phyloP scores from a whole-genome alignment of 176 grass and related monocot species.

The Oryza brachyantha region DNA sequence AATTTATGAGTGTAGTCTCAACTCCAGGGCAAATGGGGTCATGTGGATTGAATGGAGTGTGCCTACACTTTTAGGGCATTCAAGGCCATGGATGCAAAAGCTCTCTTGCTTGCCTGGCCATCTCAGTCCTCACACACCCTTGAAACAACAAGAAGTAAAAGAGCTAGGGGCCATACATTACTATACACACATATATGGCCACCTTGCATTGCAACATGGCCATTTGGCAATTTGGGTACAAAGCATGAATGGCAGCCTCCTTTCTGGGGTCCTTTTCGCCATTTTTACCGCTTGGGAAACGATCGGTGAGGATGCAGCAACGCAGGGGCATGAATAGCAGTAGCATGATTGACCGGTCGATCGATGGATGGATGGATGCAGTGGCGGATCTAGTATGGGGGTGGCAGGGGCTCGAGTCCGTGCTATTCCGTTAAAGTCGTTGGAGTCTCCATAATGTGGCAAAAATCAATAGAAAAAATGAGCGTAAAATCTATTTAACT shows the following conservation, averaged over 20 bases:
- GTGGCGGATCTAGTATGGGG: too few relatives aligned
- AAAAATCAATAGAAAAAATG: too few relatives aligned
- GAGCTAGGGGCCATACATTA: background rate
- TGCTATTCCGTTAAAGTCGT: too few relatives aligned
- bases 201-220: slow-evolving; percentile 18
- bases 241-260: slow-evolving; percentile 10
- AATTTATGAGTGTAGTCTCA: background rate
- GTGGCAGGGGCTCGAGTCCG: too few relatives aligned
- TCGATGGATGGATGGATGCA: background rate
- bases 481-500: too few relatives aligned
- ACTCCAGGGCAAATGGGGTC: background rate
- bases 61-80: slow-evolving; percentile 5
- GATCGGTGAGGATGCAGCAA: background rate
- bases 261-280: slow-evolving; percentile 13
- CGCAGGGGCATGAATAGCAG: background rate
- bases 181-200: too few relatives aligned
- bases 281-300: slow-evolving; percentile 37
- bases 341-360: slow-evolving; percentile 5
- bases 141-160: background rate
- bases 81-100: background rate
- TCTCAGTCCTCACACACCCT: background rate
- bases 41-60: background rate
- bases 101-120: background rate
- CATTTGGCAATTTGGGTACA: slow-evolving; percentile 25
- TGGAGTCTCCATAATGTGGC: too few relatives aligned